Conservation (phyloP, 495 filamentous ascomycete species). For the Gamarada debralockiae region DNA sequence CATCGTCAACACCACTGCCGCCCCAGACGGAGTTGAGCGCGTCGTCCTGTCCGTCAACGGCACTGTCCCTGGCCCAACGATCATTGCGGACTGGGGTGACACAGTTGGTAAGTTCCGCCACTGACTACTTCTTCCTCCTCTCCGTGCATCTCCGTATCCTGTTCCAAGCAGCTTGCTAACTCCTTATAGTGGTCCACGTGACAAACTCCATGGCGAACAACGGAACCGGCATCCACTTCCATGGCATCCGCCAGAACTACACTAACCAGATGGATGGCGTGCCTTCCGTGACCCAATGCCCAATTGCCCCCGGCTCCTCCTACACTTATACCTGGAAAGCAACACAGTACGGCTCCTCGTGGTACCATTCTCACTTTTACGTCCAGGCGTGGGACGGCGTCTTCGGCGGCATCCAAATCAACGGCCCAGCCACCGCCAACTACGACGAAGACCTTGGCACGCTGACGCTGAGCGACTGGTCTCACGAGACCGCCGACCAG, state of each 20-base stretch:
- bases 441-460: slow-evolving; percentile 46
- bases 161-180: neutral
- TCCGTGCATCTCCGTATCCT: neutral
- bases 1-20: slow-evolving; percentile 35
- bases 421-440: slow-evolving; percentile 32
- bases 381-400: slow-evolving; percentile 50
- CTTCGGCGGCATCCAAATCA: slow-evolving; percentile 42
- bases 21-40: slow-evolving; percentile 46
- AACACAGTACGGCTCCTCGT: slow-evolving; percentile 53
- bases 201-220: slow-evolving; percentile 37
- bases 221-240: slow-evolving; percentile 45
- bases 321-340: slow-evolving; percentile 49
- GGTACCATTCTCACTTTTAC: slow-evolving; percentile 61
- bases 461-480: slow-evolving; percentile 42
- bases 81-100: slow-evolving; percentile 32
- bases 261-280: slow-evolving; percentile 34
- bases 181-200: slow-evolving; percentile 47
- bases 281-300: slow-evolving; percentile 42
- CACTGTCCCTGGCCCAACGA: slow-evolving; percentile 37
- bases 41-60: slow-evolving; percentile 40
- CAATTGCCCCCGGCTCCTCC: slow-evolving; percentile 36
- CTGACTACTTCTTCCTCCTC: no score
- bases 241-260: slow-evolving; percentile 35
- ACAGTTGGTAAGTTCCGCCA: no score
- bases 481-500: slow-evolving; percentile 32